Percentiles rank a stretch among this genome's conserved stretches.
Conservation (phyloP, 2,329 filamentous ascomycete genomes). For the Herpotrichia juniperi region DNA sequence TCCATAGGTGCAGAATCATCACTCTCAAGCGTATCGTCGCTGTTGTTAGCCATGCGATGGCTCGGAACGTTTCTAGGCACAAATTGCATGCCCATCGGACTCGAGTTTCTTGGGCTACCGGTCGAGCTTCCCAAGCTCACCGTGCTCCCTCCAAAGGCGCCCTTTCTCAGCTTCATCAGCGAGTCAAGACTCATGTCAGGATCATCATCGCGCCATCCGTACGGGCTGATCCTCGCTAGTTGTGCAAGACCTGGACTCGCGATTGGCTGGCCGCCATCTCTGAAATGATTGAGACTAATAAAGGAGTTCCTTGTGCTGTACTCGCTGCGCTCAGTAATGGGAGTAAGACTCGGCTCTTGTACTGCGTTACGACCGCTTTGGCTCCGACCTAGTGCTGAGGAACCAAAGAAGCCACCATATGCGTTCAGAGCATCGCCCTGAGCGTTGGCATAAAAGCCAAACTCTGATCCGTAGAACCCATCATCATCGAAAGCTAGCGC, state of each 20-base stretch:
- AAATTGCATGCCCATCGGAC: conserved; percentile 45
- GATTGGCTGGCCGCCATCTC: conserved; percentile 57
- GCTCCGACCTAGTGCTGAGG: conserved; percentile 69
- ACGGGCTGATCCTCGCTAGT: conserved; percentile 64
- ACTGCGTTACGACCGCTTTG: conserved; percentile 69
- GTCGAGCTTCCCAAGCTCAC: conserved; percentile 62
- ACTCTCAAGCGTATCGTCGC: conserved; percentile 29
- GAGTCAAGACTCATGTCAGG: conserved; percentile 76
- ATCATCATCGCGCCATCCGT: conserved; percentile 62
- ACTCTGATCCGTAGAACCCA: conserved; percentile 94
- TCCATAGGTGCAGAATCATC: conserved; percentile 28
- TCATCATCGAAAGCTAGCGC: conserved; percentile 90
- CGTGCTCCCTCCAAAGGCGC: conserved; percentile 82
- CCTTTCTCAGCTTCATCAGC: conserved; percentile 73
- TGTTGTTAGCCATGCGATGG: conserved; percentile 33
- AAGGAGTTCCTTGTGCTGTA: conserved; percentile 95
- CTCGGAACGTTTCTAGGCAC: conserved; percentile 31
- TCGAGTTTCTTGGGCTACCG: conserved; percentile 45
- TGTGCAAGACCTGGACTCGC: conserved; percentile 79
- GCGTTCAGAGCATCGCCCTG: conserved; percentile 64
- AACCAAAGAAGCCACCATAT: conserved; percentile 89
- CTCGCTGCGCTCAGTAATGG: conserved; percentile 94
- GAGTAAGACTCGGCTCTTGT: conserved; percentile 89
- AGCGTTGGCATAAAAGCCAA: conserved; percentile 84
- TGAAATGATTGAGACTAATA: conserved; percentile 69